Conservation (phyloP, 2,329 filamentous ascomycete species). For the Cladobotryum mycophilum region DNA sequence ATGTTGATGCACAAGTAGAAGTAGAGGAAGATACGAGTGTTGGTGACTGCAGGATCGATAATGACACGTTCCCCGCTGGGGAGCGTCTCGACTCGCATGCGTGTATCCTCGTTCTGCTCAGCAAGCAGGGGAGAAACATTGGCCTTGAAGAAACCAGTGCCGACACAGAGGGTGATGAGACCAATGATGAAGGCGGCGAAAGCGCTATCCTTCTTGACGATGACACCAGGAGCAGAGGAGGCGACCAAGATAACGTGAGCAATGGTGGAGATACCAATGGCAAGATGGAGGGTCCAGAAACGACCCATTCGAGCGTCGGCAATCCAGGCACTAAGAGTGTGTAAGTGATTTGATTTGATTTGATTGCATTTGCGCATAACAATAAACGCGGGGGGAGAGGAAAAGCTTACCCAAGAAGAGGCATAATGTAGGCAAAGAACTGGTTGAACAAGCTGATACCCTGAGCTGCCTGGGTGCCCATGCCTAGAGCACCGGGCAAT, state of each 20-base stretch:
- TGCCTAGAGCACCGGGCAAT: constrained; percentile 47
- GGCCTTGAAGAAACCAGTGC: constrained; percentile 75
- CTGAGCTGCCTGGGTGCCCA: constrained; percentile 51
- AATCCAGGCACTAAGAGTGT: constrained; percentile 37
- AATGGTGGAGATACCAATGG: constrained; percentile 57
- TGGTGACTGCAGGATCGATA: constrained; percentile 62
- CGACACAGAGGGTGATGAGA: constrained; percentile 47
- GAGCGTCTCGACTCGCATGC: constrained; percentile 47
- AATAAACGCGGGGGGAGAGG: not conserved
- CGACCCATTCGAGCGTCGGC: constrained; percentile 68
- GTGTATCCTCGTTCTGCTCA: constrained; percentile 59
- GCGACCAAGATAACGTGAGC: constrained; percentile 62
- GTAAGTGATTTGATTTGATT: too few species aligned
- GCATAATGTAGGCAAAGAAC: constrained; percentile 58
- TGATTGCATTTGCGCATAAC: not conserved
- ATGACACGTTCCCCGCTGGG: constrained; percentile 60
- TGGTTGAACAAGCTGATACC: constrained; percentile 47
- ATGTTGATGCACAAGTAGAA: constrained; percentile 52
- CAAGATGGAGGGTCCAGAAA: constrained; percentile 65
- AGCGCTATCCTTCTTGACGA: constrained; percentile 49
- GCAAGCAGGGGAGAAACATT: constrained; percentile 69
- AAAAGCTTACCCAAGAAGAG: constrained; percentile 43
- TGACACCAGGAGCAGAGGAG: constrained; percentile 57
- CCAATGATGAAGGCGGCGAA: constrained; percentile 66
- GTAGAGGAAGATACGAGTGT: constrained; percentile 64